Conservation (phyloP, 768 basidiomycete genomes). For the Russula earlei region DNA sequence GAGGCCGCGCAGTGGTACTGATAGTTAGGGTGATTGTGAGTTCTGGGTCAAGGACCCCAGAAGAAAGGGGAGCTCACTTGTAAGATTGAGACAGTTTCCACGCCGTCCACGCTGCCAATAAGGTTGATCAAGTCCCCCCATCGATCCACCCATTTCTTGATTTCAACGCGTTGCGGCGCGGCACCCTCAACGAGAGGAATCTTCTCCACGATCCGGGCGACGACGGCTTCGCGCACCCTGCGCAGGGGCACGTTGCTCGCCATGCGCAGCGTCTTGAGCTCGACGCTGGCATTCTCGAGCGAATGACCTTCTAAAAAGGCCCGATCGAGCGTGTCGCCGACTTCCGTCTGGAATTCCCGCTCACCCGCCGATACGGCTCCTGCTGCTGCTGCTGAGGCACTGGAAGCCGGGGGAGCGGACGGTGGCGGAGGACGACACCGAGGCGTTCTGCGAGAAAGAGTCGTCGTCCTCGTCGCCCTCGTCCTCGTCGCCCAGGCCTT, state of each 20-base stretch:
- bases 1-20: constrained; percentile 60
- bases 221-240: constrained; percentile 82
- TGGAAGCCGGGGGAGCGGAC: constrained; percentile 33
- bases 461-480: constrained; percentile 30
- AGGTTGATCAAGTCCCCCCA: constrained; percentile 80
- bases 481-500: constrained; percentile 33
- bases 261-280: constrained; percentile 94
- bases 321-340: constrained; percentile 77
- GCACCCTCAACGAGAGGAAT: constrained; percentile 53
- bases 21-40: background rate
- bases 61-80: constrained; percentile 44
- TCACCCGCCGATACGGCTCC: constrained; percentile 28
- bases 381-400: constrained; percentile 25
- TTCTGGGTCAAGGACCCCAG: background rate
- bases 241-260: constrained; percentile 85
- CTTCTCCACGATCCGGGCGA: constrained; percentile 70
- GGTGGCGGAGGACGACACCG: constrained; percentile 44
- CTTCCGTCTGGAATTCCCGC: constrained; percentile 66
- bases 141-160: constrained; percentile 49
- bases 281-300: constrained; percentile 87
- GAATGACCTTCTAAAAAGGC: constrained; percentile 89
- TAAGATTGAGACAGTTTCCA: constrained; percentile 67
- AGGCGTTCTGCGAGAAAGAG: constrained; percentile 28
- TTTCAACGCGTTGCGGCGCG: constrained; percentile 52
- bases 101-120: constrained; percentile 76